phyloP scores from a whole-genome alignment of 768 basidiomycete species.

The Leccinum longicurvipes region DNA sequence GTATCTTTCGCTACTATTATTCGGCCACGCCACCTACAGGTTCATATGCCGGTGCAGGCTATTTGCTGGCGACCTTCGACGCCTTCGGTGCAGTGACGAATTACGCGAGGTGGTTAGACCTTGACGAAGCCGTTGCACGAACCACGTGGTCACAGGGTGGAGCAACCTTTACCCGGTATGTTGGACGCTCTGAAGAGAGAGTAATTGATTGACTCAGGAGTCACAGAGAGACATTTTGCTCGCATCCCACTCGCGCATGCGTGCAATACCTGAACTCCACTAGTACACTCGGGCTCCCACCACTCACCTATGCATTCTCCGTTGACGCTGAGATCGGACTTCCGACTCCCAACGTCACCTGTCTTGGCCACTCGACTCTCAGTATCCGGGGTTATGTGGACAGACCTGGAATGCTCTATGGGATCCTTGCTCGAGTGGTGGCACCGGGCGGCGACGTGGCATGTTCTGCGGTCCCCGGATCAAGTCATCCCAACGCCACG shows the following conservation, averaged over 20 bases:
- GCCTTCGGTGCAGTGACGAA: conserved; percentile 33
- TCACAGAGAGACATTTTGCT: conserved; percentile 60
- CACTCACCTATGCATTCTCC: conserved; percentile 47
- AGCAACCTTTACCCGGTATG: conserved; percentile 47
- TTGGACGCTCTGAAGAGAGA: not conserved
- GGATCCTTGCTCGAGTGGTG: conserved; percentile 52
- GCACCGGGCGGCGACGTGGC: conserved; percentile 30
- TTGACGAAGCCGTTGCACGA: conserved; percentile 57
- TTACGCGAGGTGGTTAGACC: conserved; percentile 66
- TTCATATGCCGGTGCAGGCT: conserved; percentile 65
- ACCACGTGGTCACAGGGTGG: conserved; percentile 59
- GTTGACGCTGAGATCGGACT: conserved; percentile 44
- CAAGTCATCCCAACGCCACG: conserved; percentile 42
- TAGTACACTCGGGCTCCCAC: conserved; percentile 29
- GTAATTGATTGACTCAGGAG: not conserved
- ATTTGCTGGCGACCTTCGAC: conserved; percentile 51
- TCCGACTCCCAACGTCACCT: conserved; percentile 58
- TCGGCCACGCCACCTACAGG: conserved; percentile 39
- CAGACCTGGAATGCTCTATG: conserved; percentile 66
- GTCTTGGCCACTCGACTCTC: conserved; percentile 53
- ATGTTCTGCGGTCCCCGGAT: conserved; percentile 32
- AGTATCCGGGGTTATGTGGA: conserved; percentile 47
- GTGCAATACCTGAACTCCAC: conserved; percentile 50
- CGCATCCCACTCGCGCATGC: conserved; percentile 60
- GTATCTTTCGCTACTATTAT: not conserved